Evolutionary conservation across 495 filamentous ascomycete species (phyloP).

Genomic region (Mycothermus thermophilus): DNA sequence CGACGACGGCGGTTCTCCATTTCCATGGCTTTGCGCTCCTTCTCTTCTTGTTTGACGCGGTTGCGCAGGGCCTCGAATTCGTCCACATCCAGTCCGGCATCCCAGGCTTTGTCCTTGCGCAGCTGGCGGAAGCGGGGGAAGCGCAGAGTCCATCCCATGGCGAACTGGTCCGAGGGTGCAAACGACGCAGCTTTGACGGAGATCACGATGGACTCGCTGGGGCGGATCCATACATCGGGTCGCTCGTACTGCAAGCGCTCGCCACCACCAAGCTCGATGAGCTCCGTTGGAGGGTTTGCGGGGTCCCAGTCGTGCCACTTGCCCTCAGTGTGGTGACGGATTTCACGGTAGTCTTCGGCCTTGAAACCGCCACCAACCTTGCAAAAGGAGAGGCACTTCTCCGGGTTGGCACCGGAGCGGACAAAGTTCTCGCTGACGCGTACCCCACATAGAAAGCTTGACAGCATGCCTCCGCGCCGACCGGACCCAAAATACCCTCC

Average conservation of each 20-base stretch:
- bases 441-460: constrained; percentile 79
- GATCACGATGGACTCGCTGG: constrained; percentile 73
- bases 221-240: constrained; percentile 90
- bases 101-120: constrained; percentile 73
- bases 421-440: constrained; percentile 58
- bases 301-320: constrained; percentile 84
- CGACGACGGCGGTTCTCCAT: constrained; percentile 61
- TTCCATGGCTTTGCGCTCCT: constrained; percentile 61
- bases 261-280: constrained; percentile 70
- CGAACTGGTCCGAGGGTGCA: constrained; percentile 58
- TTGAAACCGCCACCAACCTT: constrained; percentile 92
- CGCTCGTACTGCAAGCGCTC: constrained; percentile 55
- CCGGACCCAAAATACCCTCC: constrained; percentile 91
- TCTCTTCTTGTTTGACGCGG: constrained; percentile 54
- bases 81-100: constrained; percentile 56
- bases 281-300: constrained; percentile 62
- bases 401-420: constrained; percentile 33
- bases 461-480: constrained; percentile 63
- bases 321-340: constrained; percentile 71
- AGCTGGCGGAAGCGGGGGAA: constrained; percentile 86
- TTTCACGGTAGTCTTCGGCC: constrained; percentile 67
- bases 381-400: constrained; percentile 83
- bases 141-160: constrained; percentile 62
- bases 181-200: constrained; percentile 85
- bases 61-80: constrained; percentile 63